Conservation (phyloP, 2,329 filamentous ascomycete species). For the Colletotrichum chlorophyti region DNA sequence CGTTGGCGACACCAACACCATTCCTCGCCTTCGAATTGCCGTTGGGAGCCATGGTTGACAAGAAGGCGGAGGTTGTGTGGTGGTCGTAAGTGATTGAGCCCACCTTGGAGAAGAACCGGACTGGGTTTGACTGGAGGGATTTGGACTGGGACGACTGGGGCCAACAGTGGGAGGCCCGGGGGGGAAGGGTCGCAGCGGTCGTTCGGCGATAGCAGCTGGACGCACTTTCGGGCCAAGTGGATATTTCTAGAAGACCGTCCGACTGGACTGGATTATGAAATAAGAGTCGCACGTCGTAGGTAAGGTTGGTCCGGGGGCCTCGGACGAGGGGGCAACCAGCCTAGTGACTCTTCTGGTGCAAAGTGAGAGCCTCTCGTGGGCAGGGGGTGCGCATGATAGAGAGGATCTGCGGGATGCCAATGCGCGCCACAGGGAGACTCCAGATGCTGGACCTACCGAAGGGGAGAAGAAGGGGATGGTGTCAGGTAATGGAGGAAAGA, state of each 20-base stretch:
- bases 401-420: conserved; percentile 13
- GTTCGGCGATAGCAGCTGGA: conserved; percentile 24
- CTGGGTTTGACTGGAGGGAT: conserved; percentile 2
- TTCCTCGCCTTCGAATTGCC: conserved; percentile 27
- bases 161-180: conserved; percentile 1
- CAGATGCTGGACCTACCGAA: conserved; percentile 1
- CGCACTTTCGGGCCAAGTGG: conserved; percentile 9
- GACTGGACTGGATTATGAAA: neutral
- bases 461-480: neutral
- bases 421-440: conserved; percentile 1
- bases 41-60: conserved; percentile 27
- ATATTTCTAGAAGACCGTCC: conserved; percentile 19
- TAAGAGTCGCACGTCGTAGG: neutral
- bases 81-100: conserved; percentile 13
- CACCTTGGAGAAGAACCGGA: conserved; percentile 7
- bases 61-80: conserved; percentile 13
- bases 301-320: no score
- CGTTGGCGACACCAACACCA: conserved; percentile 23
- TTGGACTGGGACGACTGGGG: conserved; percentile 6
- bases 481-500: neutral
- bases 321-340: conserved; percentile 14
- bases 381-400: conserved; percentile 24
- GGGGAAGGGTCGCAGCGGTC: conserved; percentile 6
- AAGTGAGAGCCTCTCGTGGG: conserved; percentile 13
- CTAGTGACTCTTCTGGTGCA: conserved; percentile 24